Base-by-base conservation (phyloP, 352 stramenopile species). In the Phytophthora niederhauseri region DNA sequence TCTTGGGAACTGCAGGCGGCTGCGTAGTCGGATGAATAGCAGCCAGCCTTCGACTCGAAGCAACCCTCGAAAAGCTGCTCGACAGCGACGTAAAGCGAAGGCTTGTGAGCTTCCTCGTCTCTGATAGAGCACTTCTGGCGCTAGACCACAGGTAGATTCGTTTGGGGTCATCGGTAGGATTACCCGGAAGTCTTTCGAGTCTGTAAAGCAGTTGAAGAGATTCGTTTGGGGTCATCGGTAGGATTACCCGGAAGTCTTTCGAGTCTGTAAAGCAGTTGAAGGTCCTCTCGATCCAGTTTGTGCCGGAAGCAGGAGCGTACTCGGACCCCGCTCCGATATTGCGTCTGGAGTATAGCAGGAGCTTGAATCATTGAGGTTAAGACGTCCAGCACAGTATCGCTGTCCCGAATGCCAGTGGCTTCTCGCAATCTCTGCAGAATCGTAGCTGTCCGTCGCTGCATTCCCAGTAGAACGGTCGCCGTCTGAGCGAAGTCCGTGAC, bases 401-500 rank as follows among this genome's bases (percentile, higher is more conserved):
- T 31, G 0, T 41, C 30, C 3, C 31, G 19, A 12, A 46, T 28
- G 1, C 7, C 22, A 19, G 19, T 36, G 0, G n/a, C 5, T 17
- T 56, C 8, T 14, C 24, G 50, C 17, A 70, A 17, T n/a, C 46
- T 34, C 6, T 36, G 31, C 12, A 45, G 45, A 19, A 61, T 57
- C 0, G 34, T 57, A 1, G 30, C 34, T 17, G 41, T 63, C 7
- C 59, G 57, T 9, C 36, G 36, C n/a, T 59, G 36, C 26, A 67
- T 53, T 19, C 34, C 24, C 12, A 62, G 7, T 0, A 64, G 31
- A 30, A 62, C 46, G 1, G 57, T 22, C 0, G 48, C 1, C 6
- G 50, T 68, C 55, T 75, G 58, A 30, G 41, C 22, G 6, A 75
- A 15, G 20, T 72, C 56, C 3, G 58, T 58, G 2, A 17, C 52